Conservation (phyloP, 2,329 filamentous ascomycete genomes). For the Sphaceloma murrayae region DNA sequence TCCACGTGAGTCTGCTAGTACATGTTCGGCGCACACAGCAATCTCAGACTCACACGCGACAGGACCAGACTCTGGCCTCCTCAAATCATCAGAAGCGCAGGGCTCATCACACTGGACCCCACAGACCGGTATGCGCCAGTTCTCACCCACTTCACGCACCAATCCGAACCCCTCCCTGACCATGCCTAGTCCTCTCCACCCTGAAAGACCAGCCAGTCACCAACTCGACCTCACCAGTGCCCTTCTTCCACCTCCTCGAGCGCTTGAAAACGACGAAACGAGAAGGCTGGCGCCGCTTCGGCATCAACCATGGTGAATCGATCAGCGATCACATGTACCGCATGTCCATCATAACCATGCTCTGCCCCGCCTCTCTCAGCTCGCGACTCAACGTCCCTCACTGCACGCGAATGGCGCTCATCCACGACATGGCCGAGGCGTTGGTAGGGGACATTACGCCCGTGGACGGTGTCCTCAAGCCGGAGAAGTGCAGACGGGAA, state of each 20-base stretch:
- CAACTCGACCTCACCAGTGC: slow-evolving; percentile 61
- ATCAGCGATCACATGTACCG: slow-evolving; percentile 99
- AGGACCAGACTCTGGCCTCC: slow-evolving; percentile 30
- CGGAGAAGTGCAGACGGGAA: slow-evolving; percentile 83
- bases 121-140: slow-evolving; percentile 37
- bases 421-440: slow-evolving; percentile 96
- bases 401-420: slow-evolving; percentile 89
- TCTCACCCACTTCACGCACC: not conserved
- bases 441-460: slow-evolving; percentile 96
- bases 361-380: slow-evolving; percentile 67
- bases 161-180: slow-evolving; percentile 23
- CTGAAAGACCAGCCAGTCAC: slow-evolving; percentile 51
- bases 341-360: slow-evolving; percentile 93
- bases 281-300: slow-evolving; percentile 89
- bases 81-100: slow-evolving; percentile 22
- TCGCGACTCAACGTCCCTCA: slow-evolving; percentile 63
- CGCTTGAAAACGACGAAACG: slow-evolving; percentile 92
- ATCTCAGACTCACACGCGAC: no score
- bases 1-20: slow-evolving; percentile 24
- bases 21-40: no score
- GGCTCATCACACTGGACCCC: slow-evolving; percentile 36
- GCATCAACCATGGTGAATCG: slow-evolving; percentile 67
- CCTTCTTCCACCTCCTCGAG: slow-evolving; percentile 92
- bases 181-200: slow-evolving; percentile 50
- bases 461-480: slow-evolving; percentile 72